These are phyloP conservation scores for Aegilops umbellulata DNA, from an alignment of 176 grass and related monocot genomes.

Conservation along the genomic window DNA sequence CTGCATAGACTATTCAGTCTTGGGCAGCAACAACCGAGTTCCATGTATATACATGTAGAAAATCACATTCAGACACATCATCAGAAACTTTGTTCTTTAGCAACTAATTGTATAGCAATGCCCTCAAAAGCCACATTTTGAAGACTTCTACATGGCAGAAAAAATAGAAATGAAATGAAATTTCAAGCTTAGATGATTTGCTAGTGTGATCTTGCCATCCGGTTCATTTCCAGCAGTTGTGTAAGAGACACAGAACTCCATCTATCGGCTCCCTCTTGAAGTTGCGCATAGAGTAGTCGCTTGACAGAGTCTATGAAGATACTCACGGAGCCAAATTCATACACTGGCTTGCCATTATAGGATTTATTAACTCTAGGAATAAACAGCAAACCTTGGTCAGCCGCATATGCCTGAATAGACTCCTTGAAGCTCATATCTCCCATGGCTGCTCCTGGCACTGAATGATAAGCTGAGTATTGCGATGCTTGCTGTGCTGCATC, in stretches of 20 bases:
- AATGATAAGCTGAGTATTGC: slow-evolving; percentile 28
- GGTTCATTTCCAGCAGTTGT: slow-evolving; percentile 81
- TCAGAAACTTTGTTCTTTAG: background rate
- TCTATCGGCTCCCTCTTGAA: slow-evolving; percentile 57
- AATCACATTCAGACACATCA: slow-evolving; percentile 35
- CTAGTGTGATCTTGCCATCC: slow-evolving; percentile 18
- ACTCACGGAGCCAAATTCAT: slow-evolving; percentile 80
- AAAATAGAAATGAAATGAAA: background rate
- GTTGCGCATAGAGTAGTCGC: slow-evolving; percentile 70
- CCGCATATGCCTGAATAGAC: slow-evolving; percentile 77
- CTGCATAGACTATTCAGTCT: background rate
- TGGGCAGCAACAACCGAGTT: background rate
- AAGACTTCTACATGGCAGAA: slow-evolving; percentile 11
- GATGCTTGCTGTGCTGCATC: slow-evolving; percentile 67
- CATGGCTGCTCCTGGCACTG: slow-evolving; percentile 33
- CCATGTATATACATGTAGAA: background rate
- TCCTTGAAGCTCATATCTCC: slow-evolving; percentile 88
- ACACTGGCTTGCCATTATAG: slow-evolving; percentile 72
- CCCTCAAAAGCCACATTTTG: slow-evolving; percentile 20
- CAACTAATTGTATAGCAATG: slow-evolving; percentile 22
- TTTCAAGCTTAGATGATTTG: slow-evolving; percentile 15
- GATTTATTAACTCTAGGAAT: slow-evolving; percentile 85
- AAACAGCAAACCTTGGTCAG: slow-evolving; percentile 75
- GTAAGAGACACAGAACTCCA: slow-evolving; percentile 84
- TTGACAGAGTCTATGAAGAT: slow-evolving; percentile 83